These are phyloP conservation scores for Porpolomopsis calyptriformis DNA, from an alignment of 768 basidiomycete species.

Conservation along the genomic window DNA sequence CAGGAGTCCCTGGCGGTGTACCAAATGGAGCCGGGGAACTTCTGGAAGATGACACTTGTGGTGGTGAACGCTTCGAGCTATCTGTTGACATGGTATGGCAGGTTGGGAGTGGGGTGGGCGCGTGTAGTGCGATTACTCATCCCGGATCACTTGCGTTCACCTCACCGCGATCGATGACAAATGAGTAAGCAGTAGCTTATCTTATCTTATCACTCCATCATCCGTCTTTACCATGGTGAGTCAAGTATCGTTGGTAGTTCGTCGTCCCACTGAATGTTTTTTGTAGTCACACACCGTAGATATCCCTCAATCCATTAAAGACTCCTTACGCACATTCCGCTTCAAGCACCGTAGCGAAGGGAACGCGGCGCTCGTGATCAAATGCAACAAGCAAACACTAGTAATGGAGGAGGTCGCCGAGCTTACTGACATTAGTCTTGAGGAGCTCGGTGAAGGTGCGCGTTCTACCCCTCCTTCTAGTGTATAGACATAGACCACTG, in stretches of 20 bases:
- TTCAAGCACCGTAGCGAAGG: conserved; percentile 62
- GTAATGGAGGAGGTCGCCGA: conserved; percentile 78
- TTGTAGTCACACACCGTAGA: conserved; percentile 71
- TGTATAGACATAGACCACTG: neutral
- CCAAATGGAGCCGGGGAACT: too few species aligned
- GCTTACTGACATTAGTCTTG: conserved; percentile 64
- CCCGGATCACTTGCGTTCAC: too few species aligned
- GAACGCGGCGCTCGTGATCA: conserved; percentile 73
- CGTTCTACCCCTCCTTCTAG: conserved; percentile 1
- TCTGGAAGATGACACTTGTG: too few species aligned
- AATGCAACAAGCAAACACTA: conserved; percentile 79
- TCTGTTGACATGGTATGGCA: too few species aligned
- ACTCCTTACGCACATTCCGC: conserved; percentile 71
- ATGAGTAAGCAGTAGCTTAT: conserved; percentile 13
- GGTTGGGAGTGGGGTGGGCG: too few species aligned
- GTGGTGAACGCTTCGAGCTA: too few species aligned
- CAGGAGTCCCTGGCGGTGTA: too few species aligned
- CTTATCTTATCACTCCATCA: conserved; percentile 18
- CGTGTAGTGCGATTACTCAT: too few species aligned
- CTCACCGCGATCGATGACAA: neutral
- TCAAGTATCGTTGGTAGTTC: conserved; percentile 4
- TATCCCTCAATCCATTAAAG: conserved; percentile 70
- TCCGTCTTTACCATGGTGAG: conserved; percentile 23
- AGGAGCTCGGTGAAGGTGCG: conserved; percentile 81
- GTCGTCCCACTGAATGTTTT: too few species aligned